Base-by-base conservation (phyloP, 805 yeast species). In the Starmerella khaoyaiensis region DNA sequence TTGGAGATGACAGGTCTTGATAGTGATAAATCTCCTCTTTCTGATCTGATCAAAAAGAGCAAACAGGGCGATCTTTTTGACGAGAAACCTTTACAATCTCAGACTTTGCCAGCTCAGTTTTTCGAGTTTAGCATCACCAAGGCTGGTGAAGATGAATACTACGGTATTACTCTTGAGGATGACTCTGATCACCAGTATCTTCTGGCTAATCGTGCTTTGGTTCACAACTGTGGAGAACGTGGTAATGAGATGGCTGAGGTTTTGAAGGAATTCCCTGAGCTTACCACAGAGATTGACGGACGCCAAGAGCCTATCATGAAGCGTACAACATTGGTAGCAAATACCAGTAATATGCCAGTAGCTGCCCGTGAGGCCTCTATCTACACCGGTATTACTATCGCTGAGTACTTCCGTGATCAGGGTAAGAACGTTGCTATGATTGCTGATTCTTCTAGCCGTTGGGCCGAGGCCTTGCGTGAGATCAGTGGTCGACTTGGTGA, bases 391-490 rank as follows among this genome's bases (percentile, higher is more conserved):
- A 90, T 90, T 56, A 90, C 99, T 4, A 68, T 90, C 52, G 97
- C 98, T 33, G 99, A 90, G 66, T 90, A 90, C 64, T 90, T 90
- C 76, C 86, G 99, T 74, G 99, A 90, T 69, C 98, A 90, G 69
- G 99, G 99, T 68, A 90, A 90, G 71, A 71, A 90, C 59, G 98
- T 90, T 47, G 76, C 97, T 23, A 90, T 90, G 97, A 90, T 90
- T 79, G 99, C 99, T 43, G 99, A 90, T 63, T 90, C 98, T 5
- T 87, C 97, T 23, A 86, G 96, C 22, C 86, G 99, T 72, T 90
- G 99, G 99, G 99, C 99, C 31, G 99, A 90, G 70, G 99, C 99
- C 45, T 72, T 90, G 60, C 86, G 99, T 78, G 99, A 90, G 73
- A 79, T 90, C 61, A 86, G 97, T 36, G 99, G 99, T 74, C 93